Percentiles rank a stretch among this genome's conserved stretches.
Evolutionary conservation across 305 asterid genomes (phyloP).

Genomic region (Rubia tinctorum): DNA sequence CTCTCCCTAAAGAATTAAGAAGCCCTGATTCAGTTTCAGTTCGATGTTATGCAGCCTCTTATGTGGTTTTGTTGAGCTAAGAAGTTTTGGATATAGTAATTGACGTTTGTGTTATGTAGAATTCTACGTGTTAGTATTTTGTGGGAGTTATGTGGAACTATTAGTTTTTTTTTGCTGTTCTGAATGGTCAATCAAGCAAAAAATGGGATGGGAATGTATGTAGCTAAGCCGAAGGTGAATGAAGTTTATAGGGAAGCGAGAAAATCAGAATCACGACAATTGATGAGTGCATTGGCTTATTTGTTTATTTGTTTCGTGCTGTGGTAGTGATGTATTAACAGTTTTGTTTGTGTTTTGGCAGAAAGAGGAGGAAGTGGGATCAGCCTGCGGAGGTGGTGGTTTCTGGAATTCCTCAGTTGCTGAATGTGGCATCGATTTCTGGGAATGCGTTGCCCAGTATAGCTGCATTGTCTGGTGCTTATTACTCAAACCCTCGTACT

Average conservation of each 20-base stretch:
- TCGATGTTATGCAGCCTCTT: not conserved
- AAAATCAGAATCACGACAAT: not conserved
- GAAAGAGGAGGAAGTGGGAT: slow-evolving; percentile 96
- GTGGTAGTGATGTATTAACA: not conserved
- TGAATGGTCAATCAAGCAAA: not conserved
- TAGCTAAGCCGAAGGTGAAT: not conserved
- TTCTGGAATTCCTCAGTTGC: slow-evolving; percentile 54
- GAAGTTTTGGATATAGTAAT: not conserved
- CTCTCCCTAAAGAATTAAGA: slow-evolving; percentile 3
- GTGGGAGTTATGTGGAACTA: not conserved
- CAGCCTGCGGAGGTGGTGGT: slow-evolving; percentile 76
- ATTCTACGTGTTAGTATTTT: not conserved
- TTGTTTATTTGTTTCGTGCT: not conserved
- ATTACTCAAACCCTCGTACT: slow-evolving; percentile 45
- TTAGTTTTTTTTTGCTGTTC: not conserved
- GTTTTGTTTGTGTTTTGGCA: slow-evolving; percentile 30
- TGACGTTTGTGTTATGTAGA: not conserved
- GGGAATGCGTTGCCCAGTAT: slow-evolving; percentile 41
- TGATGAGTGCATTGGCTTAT: not conserved
- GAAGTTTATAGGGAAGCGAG: not conserved
- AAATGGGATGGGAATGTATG: not conserved
- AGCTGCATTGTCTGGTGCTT: slow-evolving; percentile 39
- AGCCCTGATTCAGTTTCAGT: not conserved
- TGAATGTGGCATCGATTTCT: slow-evolving; percentile 48
- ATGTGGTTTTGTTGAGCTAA: not conserved